These are phyloP conservation scores for Parathielavia appendiculata DNA, from an alignment of 495 filamentous ascomycete species.

Conservation along the genomic window DNA sequence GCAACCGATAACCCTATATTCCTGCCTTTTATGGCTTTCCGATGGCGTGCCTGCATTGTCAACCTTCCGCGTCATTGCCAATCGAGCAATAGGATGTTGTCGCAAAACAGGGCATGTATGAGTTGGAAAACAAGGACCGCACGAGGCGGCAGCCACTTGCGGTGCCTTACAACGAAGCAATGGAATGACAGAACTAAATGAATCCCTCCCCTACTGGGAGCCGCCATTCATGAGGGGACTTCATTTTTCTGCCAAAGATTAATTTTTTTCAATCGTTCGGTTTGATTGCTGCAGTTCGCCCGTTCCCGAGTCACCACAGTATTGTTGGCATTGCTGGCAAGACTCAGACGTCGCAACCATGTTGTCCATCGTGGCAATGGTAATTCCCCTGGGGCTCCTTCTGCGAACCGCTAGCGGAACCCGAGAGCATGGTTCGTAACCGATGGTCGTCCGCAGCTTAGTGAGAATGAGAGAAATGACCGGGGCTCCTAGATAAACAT, in stretches of 20 bases:
- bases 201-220: not conserved
- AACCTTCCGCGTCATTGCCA: not conserved
- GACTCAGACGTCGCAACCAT: not conserved
- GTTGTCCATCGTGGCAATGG: not conserved
- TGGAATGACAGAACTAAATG: not conserved
- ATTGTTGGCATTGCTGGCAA: not conserved
- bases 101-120: not conserved
- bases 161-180: not conserved
- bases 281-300: too few relatives aligned
- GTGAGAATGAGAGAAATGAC: not conserved
- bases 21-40: not conserved
- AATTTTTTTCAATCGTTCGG: not conserved
- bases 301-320: not conserved
- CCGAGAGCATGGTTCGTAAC: not conserved
- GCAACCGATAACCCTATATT: not conserved
- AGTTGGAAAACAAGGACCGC: not conserved
- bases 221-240: not conserved
- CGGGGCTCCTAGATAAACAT: not conserved
- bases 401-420: not conserved
- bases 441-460: not conserved
- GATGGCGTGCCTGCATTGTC: not conserved
- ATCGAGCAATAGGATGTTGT: not conserved
- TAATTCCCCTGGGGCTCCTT: not conserved
- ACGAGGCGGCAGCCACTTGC: not conserved
- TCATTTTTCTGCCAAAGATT: too few relatives aligned